Evolutionary conservation across 192 early-diverging fungal genomes (phyloP), one percentile per base, ranked within the genome.

Genomic region (Podila verticillata): DNA sequence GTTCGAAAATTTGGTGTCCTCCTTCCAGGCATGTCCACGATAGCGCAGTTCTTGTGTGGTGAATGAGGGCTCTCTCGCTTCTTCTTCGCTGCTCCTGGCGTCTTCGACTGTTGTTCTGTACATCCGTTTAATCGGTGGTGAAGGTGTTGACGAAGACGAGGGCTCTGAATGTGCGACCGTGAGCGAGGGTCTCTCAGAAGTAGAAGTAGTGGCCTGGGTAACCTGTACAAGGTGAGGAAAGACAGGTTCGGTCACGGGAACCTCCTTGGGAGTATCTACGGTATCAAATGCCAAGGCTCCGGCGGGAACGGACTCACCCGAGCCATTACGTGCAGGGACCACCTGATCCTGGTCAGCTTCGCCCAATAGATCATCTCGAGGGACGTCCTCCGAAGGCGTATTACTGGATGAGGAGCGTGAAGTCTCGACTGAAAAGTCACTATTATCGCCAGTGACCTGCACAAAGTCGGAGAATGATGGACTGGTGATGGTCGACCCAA

Each of bases 101-200:
- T 72, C 65, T 34, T 72, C 77, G 9, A 80, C 77, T 48, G 77
- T 80, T 22, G 70, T 80, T 64, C 61, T 72, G 34, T 80, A 80
- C 56, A 47, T 22, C 8, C 34, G 58, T 17, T 13, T 35, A 5
- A 19, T 30, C 4, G 59, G 48, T 3, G 59, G n/a, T 17, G 19
- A 24, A 22, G 64, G 0, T 36, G 32, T 10, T 30, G 58, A 12
- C 19, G 67, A 7, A 7, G 22, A n/a, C n/a, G n/a, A 20, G 2
- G 8, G 26, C 13, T 15, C n/a, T 5, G 65, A 12, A 47, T 34
- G 12, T 9, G 58, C 29, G 12, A 24, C 24, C 26, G 15, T 47
- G 12, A 35, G 5, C 32, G 54, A 57, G 28, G 56, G 57, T 47
- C 17, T 26, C 13, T 48, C 28, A 7, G 39, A 44, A 3, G 39